These are phyloP conservation scores for Puccinia polysora DNA, from an alignment of 1,284 basidiomycete species.

Conservation along the genomic window DNA sequence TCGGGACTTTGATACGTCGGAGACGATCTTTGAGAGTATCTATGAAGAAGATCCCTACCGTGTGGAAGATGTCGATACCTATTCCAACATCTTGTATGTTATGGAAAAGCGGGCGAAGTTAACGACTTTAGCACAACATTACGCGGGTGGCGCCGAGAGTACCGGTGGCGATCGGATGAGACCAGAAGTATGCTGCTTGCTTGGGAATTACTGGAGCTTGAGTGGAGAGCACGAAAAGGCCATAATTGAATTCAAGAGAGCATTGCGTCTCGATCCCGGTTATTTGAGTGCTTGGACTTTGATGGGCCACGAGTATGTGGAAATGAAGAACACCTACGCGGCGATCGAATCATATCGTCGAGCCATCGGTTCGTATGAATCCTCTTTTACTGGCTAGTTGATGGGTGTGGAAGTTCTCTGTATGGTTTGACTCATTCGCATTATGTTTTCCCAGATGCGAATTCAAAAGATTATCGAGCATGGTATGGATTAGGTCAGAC, in stretches of 20 bases:
- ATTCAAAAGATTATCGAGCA: conserved; percentile 91
- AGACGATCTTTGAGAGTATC: conserved; percentile 75
- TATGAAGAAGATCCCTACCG: conserved; percentile 76
- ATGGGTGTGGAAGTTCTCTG: neutral
- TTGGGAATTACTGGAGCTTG: conserved; percentile 94
- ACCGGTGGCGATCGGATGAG: conserved; percentile 71
- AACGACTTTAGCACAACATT: conserved; percentile 86
- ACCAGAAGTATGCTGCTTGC: conserved; percentile 85
- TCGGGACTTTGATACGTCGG: conserved; percentile 80
- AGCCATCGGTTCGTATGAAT: conserved; percentile 69
- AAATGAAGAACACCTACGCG: conserved; percentile 97
- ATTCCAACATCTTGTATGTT: conserved; percentile 95
- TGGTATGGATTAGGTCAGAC: conserved; percentile 99
- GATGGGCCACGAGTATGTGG: conserved; percentile 97
- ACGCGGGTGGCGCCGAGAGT: conserved; percentile 58
- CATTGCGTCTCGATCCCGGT: conserved; percentile 85
- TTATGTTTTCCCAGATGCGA: conserved; percentile 84
- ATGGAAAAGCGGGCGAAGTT: conserved; percentile 82
- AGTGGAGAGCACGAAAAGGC: conserved; percentile 91
- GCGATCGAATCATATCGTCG: conserved; percentile 95
- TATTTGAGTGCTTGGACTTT: conserved; percentile 98
- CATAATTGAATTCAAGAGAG: conserved; percentile 87
- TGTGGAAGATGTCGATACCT: conserved; percentile 91
- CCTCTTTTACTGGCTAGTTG: neutral
- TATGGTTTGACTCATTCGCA: conserved; percentile 28